Conservation (phyloP, 768 basidiomycete species). For the Tulasnella sp. region DNA sequence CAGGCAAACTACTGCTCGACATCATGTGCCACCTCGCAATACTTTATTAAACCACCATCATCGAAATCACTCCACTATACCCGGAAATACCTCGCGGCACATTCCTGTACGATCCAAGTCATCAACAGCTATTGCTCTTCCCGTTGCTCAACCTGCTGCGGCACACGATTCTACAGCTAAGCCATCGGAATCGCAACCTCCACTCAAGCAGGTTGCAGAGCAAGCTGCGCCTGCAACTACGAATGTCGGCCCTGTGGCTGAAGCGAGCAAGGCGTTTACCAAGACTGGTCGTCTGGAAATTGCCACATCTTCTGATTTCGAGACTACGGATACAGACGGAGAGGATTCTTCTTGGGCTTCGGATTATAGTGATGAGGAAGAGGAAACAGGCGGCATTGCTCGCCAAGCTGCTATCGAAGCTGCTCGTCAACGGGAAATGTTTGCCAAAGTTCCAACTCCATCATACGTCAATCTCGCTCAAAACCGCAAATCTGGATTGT, state of each 20-base stretch:
- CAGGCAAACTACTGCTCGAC: conserved; percentile 2
- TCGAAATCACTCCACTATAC: conserved; percentile 5
- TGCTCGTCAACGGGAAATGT: conserved; percentile 54
- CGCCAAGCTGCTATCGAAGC: conserved; percentile 47
- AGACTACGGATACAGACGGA: conserved; percentile 20
- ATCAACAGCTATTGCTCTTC: neutral
- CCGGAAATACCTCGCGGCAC: neutral
- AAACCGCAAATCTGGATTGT: conserved; percentile 36
- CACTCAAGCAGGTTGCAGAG: neutral
- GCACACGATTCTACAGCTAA: no score
- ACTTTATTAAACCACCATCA: neutral
- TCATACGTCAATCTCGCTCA: conserved; percentile 28
- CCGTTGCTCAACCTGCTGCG: no score
- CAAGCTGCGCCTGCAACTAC: neutral
- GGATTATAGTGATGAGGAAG: conserved; percentile 35
- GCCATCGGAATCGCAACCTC: neutral
- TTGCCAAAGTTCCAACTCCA: conserved; percentile 18
- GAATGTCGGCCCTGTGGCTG: neutral
- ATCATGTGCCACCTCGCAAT: neutral
- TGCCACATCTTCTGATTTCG: conserved; percentile 36
- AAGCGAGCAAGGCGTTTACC: neutral
- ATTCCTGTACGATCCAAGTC: conserved; percentile 9
- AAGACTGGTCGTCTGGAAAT: conserved; percentile 6
- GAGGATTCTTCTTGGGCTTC: conserved; percentile 32
- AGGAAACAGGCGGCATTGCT: conserved; percentile 23